Conservation (phyloP, 2,329 filamentous ascomycete genomes). For the Aspergillus versicolor region DNA sequence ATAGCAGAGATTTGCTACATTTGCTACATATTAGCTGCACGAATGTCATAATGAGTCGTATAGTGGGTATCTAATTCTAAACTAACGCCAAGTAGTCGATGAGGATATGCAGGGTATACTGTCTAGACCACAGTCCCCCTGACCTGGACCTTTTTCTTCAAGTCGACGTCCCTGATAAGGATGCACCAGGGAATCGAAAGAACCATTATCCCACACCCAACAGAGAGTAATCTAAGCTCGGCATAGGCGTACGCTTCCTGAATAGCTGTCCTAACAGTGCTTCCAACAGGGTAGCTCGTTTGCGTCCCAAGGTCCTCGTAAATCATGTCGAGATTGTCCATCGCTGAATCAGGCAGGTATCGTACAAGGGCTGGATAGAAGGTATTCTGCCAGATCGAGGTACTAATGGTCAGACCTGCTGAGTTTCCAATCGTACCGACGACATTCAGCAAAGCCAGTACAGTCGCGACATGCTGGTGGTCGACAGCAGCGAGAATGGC, state of each 20-base stretch:
- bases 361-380: conserved; percentile 48
- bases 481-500: conserved; percentile 54
- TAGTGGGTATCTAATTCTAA: not conserved
- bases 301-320: conserved; percentile 15
- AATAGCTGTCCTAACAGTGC: conserved; percentile 55
- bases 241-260: conserved; percentile 59
- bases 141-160: conserved; percentile 50
- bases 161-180: conserved; percentile 52
- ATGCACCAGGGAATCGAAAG: conserved; percentile 46
- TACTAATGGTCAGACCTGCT: conserved; percentile 55
- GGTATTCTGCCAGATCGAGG: conserved; percentile 61
- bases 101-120: too few relatives aligned
- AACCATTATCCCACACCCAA: conserved; percentile 46
- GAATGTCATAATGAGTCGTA: not conserved
- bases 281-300: conserved; percentile 38
- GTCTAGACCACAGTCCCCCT: conserved; percentile 53
- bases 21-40: too few relatives aligned
- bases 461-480: conserved; percentile 57
- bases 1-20: too few relatives aligned
- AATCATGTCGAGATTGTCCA: conserved; percentile 9
- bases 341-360: conserved; percentile 1
- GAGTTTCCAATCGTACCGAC: conserved; percentile 57
- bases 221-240: conserved; percentile 54
- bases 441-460: conserved; percentile 57
- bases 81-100: too few relatives aligned